A percentile compares a stretch with the other conserved stretches of the same genome.
Conservation (phyloP, 371 early-diverging fungal species). For the Rhizopus sp. region DNA sequence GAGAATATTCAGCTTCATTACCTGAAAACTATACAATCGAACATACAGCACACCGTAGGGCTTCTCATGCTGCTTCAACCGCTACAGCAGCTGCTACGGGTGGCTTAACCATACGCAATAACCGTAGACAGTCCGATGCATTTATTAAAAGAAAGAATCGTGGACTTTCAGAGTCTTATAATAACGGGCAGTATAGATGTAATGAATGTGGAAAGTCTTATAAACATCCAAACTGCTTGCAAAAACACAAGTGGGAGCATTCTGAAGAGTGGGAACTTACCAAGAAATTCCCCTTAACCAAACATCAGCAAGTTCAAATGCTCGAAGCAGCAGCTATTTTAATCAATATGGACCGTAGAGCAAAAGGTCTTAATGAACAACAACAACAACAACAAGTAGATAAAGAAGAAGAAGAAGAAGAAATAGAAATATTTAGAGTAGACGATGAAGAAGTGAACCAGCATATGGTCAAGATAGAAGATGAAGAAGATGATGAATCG, state of each 20-base stretch:
- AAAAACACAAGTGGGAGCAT: conserved; percentile 77
- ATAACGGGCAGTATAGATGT: conserved; percentile 43
- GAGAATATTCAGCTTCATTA: conserved; percentile 39
- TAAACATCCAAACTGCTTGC: conserved; percentile 68
- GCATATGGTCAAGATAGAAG: conserved; percentile 9
- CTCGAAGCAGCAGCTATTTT: conserved; percentile 76
- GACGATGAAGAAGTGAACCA: conserved; percentile 5
- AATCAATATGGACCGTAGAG: conserved; percentile 53
- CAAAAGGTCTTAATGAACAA: neutral
- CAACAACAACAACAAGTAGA: conserved; percentile 1
- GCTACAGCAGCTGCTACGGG: conserved; percentile 44
- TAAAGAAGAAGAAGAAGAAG: conserved; percentile 12
- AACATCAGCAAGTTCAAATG: conserved; percentile 78
- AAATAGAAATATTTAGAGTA: conserved; percentile 5
- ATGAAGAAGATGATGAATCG: conserved; percentile 24
- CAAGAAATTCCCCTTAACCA: conserved; percentile 64
- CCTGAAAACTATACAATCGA: conserved; percentile 55
- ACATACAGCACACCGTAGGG: conserved; percentile 21
- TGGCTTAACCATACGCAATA: conserved; percentile 37
- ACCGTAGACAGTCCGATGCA: conserved; percentile 19
- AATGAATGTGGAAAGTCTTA: conserved; percentile 72
- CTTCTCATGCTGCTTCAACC: conserved; percentile 19
- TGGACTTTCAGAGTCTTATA: conserved; percentile 27
- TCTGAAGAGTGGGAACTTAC: conserved; percentile 69
- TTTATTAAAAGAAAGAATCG: conserved; percentile 15